Base-by-base conservation (phyloP, 371 early-diverging fungal species). In the Apophysomyces variabilis region DNA sequence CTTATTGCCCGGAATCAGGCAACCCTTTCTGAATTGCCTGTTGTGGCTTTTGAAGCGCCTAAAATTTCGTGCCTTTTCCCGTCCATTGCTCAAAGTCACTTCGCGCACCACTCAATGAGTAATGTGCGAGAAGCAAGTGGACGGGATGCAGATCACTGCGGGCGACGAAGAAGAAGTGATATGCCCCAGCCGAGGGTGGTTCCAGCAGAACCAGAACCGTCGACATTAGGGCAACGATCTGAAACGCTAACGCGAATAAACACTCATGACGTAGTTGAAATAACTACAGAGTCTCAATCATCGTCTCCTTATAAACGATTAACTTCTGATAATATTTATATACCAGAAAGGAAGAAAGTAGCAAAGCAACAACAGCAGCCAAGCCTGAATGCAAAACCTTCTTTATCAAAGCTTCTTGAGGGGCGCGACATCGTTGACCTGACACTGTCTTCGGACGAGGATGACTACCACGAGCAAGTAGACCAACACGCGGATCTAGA, bases 371-470 rank as follows among this genome's bases (percentile, higher is more conserved):
- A 26, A 26, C 32, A 26, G 32, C 32, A 26, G 32, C 32, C 32
- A 26, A 26, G 32, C 3, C 3, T 3, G 3, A 26, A 26, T 26
- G 32, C 43, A 43, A 9, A 9, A 0, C 14, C 43, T 2, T 14
- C 14, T 0, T 9, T 43, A 4, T 43, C 43, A 26, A 26, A 26
- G 3, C 32, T 26, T 26, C 32, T 26, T 26, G 32, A 26, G 32
- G 9, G 16, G 4, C n/a, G 13, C 16, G 16, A 45, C 46, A 13
- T 45, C 6, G 16, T 50, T 21, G 54, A 50, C 16, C 21, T 50
- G 54, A 50, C 54, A 50, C 54, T 50, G 3, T 50, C 54, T 21
- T 50, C 54, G 16, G 46, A 45, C 21, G 54, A 50, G 21, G 54
- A 50, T 8, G 54, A 50, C n/a, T 8, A n/a, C 1, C n/a, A 45